Percentiles rank a stretch among this genome's conserved stretches.
These are phyloP conservation scores for Harrya chromipes DNA, from an alignment of 768 basidiomycete genomes.

Conservation along the genomic window DNA sequence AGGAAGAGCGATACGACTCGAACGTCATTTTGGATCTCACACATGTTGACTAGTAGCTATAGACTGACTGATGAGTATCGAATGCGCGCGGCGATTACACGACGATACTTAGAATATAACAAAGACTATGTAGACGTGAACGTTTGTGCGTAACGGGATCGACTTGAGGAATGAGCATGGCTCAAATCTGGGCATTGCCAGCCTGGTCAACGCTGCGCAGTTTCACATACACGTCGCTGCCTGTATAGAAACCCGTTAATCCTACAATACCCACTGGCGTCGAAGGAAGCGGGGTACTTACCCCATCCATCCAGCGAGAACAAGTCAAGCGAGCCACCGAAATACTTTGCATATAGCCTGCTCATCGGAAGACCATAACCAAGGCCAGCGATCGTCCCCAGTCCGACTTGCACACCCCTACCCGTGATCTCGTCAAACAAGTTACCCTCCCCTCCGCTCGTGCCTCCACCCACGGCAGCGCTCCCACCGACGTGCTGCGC, in stretches of 20 bases:
- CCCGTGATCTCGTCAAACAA: slow-evolving; percentile 78
- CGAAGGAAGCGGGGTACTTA: slow-evolving; percentile 27
- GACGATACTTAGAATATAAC: too few relatives aligned
- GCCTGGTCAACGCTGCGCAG: slow-evolving; percentile 51
- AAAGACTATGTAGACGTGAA: background rate
- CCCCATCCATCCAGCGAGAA: slow-evolving; percentile 85
- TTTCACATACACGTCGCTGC: slow-evolving; percentile 54
- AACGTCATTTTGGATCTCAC: too few relatives aligned
- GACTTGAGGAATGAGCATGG: background rate
- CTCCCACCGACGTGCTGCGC: slow-evolving; percentile 74
- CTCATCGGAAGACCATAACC: slow-evolving; percentile 89
- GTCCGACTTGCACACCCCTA: slow-evolving; percentile 71
- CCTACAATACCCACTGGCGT: background rate
- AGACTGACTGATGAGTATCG: too few relatives aligned
- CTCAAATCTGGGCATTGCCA: slow-evolving; percentile 48
- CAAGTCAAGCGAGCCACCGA: slow-evolving; percentile 81
- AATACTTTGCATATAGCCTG: slow-evolving; percentile 74
- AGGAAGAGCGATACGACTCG: too few relatives aligned
- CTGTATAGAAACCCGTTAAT: slow-evolving; percentile 19
- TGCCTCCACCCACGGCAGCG: slow-evolving; percentile 53
- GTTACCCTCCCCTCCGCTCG: slow-evolving; percentile 42
- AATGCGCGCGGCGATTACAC: too few relatives aligned
- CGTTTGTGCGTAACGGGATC: background rate
- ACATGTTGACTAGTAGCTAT: too few relatives aligned
- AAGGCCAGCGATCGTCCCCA: slow-evolving; percentile 88